Evolutionary conservation across 176 grass and related monocot species (phyloP).

Genomic region (Cenchrus fungigraminus): DNA sequence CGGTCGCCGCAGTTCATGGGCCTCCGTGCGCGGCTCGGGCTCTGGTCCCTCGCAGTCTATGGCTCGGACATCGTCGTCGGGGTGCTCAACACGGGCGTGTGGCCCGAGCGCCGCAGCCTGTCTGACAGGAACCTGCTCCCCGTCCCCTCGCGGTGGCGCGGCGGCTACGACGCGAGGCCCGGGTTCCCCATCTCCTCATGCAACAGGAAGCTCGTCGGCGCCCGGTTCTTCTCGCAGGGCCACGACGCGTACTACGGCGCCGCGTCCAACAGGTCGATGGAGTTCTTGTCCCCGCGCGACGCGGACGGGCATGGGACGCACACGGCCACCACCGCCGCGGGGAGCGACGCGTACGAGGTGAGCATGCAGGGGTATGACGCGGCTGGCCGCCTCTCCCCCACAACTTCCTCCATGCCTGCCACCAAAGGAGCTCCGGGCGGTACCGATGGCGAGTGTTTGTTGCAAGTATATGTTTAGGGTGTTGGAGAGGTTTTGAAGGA

Average conservation of each 20-base stretch:
- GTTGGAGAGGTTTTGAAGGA: too few relatives aligned
- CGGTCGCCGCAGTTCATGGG: too few relatives aligned
- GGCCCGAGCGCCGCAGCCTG: slow-evolving; percentile 92
- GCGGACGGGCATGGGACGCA: slow-evolving; percentile 93
- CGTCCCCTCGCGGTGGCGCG: slow-evolving; percentile 78
- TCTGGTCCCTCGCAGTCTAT: slow-evolving; percentile 69
- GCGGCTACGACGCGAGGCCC: slow-evolving; percentile 66
- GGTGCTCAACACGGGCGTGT: slow-evolving; percentile 86
- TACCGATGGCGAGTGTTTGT: too few relatives aligned
- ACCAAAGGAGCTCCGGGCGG: too few relatives aligned
- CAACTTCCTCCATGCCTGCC: too few relatives aligned
- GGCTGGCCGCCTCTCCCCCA: too few relatives aligned
- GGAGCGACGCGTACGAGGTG: slow-evolving; percentile 72
- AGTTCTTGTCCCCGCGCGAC: slow-evolving; percentile 85
- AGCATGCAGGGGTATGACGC: slow-evolving; percentile 71
- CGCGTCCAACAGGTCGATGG: slow-evolving; percentile 59
- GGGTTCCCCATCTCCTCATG: slow-evolving; percentile 63
- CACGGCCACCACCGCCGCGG: slow-evolving; percentile 80
- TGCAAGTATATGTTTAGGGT: too few relatives aligned
- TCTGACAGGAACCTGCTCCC: slow-evolving; percentile 83
- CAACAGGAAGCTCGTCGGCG: slow-evolving; percentile 88
- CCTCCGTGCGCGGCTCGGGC: too few relatives aligned
- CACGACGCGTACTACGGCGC: slow-evolving; percentile 62
- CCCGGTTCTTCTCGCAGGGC: slow-evolving; percentile 86
- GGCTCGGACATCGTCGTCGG: slow-evolving; percentile 87